Base-by-base conservation (phyloP, 129 eudicot species). In the Smallanthus sonchifolius region DNA sequence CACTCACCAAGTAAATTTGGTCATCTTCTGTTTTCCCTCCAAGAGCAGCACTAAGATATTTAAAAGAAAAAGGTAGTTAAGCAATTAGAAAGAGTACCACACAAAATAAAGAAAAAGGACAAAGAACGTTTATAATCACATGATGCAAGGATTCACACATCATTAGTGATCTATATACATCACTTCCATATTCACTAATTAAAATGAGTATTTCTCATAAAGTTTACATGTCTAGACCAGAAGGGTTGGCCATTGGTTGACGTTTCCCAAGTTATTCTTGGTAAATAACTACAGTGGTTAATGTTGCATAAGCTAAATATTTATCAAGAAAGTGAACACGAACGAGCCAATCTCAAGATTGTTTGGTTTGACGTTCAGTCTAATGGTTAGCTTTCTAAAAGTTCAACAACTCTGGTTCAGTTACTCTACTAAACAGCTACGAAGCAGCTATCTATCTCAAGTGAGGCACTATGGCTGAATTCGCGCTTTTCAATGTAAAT, bases 1-100 rank as follows among this genome's bases (percentile, higher is more conserved):
- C 81, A 17, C 86, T 82, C 64, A 94, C 62, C 32, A 94, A 88
- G 62, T 81, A 69, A 66, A 73, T 74, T 55, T 67, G 74, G 48
- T 88, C 90, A 9, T 86, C 89, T 76, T 77, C 84, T 39, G 74
- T 59, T 70, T 74, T 74, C 70, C 90, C 96, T 79, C 97, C 97
- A 82, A 94, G 86, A 79, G 88, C 84, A 82, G 94, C 96, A 74
- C 98, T 94, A 80, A 71, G 62, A 48, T 83, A 82, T 38, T 60
- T 28, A 57, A 40, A 68, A 70, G 49, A 36, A 55, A 63, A 67
- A 6, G 64, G 37, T 11, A 24, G 20, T 43, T 20, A 45, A 43
- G 24, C 42, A 44, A 70, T 44, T 36, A 36, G 16, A 24, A 69
- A 57, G 72, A 48, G 63, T 1, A 82, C 34, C 14, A 32, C 39